These are phyloP conservation scores for Ustilago vetiveriae DNA, from an alignment of 1,284 basidiomycete genomes.

Conservation along the genomic window DNA sequence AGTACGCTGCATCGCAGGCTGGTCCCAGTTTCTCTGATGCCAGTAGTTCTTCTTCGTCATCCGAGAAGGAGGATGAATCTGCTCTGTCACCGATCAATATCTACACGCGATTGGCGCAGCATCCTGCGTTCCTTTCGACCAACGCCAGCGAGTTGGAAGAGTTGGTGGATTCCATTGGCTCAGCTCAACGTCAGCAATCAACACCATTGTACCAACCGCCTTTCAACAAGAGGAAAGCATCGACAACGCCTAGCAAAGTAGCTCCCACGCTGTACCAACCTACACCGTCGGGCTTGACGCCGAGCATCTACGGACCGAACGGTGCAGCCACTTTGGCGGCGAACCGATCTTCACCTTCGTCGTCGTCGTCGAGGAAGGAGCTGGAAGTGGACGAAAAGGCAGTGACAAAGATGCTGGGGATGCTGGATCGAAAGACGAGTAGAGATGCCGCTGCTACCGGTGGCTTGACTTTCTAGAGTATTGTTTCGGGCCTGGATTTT, in stretches of 20 bases:
- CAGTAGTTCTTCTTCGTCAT: constrained; percentile 25
- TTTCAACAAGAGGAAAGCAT: constrained; percentile 26
- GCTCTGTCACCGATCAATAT: constrained; percentile 54
- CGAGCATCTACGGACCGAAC: constrained; percentile 38
- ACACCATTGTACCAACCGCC: constrained; percentile 21
- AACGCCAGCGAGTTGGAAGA: constrained; percentile 57
- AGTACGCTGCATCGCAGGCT: constrained; percentile 19
- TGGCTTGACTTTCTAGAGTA: constrained; percentile 24
- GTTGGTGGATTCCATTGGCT: constrained; percentile 53
- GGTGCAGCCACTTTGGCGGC: constrained; percentile 7
- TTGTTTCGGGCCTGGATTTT: no score
- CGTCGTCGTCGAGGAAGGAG: constrained; percentile 16
- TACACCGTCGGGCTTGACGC: constrained; percentile 21
- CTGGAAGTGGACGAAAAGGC: constrained; percentile 54
- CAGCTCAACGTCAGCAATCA: constrained; percentile 19
- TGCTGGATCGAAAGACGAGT: constrained; percentile 49
- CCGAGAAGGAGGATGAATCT: constrained; percentile 18
- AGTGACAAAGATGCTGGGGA: constrained; percentile 45
- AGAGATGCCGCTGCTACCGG: constrained; percentile 18
- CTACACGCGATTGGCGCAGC: constrained; percentile 56
- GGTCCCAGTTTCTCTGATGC: constrained; percentile 30
- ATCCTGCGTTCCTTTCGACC: constrained; percentile 58
- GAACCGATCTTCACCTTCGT: no score
- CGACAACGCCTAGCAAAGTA: constrained; percentile 8
- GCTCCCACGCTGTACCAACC: constrained; percentile 22